These are phyloP conservation scores for Epichloe bromicola DNA, from an alignment of 2,329 filamentous ascomycete species.

Conservation along the genomic window DNA sequence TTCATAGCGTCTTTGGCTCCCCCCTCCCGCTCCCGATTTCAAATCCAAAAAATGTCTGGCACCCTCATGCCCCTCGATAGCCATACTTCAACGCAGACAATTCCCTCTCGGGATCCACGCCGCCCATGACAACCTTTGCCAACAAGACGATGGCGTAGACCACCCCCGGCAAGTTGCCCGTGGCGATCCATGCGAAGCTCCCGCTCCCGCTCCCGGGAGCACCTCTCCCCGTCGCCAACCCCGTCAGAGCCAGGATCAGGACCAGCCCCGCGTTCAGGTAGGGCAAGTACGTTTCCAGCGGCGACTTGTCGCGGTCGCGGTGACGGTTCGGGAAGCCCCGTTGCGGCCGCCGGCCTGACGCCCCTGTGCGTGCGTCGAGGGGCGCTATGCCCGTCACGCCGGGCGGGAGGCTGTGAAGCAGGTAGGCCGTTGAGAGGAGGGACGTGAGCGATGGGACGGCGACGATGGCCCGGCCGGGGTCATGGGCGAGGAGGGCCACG, in stretches of 20 bases:
- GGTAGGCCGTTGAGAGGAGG: conserved; percentile 48
- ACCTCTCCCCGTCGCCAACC: conserved; percentile 21
- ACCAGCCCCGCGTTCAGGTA: conserved; percentile 47
- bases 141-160: conserved; percentile 49
- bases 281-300: conserved; percentile 46
- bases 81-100: conserved; percentile 49
- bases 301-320: conserved; percentile 15
- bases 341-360: too few relatives aligned
- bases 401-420: conserved; percentile 43
- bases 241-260: conserved; percentile 34
- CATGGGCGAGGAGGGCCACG: conserved; percentile 21
- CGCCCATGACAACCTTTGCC: conserved; percentile 52
- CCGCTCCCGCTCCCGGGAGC: conserved; percentile 6
- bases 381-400: conserved; percentile 37
- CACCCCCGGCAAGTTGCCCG: conserved; percentile 39
- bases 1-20: background rate
- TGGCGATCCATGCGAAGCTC: conserved; percentile 26
- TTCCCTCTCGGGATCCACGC: conserved; percentile 55
- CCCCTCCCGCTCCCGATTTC: too few relatives aligned
- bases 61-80: conserved; percentile 49
- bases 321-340: too few relatives aligned
- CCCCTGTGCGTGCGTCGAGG: conserved; percentile 31
- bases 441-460: conserved; percentile 49
- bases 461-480: conserved; percentile 22
- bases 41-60: background rate